A percentile compares a stretch with the other conserved stretches of the same genome.
Conservation (phyloP, 192 early-diverging fungal genomes). For the Helicostylum pulchrum region DNA sequence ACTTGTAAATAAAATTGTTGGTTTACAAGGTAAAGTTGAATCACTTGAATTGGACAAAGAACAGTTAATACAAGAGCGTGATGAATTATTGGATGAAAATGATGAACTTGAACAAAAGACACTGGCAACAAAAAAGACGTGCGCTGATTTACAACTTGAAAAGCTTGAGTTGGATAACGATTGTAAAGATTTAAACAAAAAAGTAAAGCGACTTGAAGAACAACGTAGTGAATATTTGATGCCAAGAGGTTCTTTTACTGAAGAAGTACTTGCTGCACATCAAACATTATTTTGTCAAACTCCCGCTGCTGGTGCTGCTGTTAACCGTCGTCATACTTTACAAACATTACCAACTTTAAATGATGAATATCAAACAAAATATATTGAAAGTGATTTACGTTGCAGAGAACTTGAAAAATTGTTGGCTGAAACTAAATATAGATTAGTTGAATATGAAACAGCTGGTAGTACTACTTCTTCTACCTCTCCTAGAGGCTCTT, state of each 20-base stretch:
- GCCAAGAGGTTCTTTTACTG: slow-evolving; percentile 27
- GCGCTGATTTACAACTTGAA: slow-evolving; percentile 35
- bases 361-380: slow-evolving; percentile 32
- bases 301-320: no score
- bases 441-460: slow-evolving; percentile 33
- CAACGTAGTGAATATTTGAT: slow-evolving; percentile 30
- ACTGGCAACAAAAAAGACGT: slow-evolving; percentile 31
- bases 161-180: slow-evolving; percentile 24
- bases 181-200: slow-evolving; percentile 4
- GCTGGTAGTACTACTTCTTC: slow-evolving; percentile 15
- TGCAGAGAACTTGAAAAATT: slow-evolving; percentile 41
- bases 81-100: slow-evolving; percentile 23
- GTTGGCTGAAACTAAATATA: slow-evolving; percentile 37
- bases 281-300: slow-evolving; percentile 14
- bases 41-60: slow-evolving; percentile 31
- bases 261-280: slow-evolving; percentile 33
- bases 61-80: slow-evolving; percentile 17
- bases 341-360: slow-evolving; percentile 14
- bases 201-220: slow-evolving; percentile 26
- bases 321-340: slow-evolving; percentile 33
- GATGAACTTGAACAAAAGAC: slow-evolving; percentile 26
- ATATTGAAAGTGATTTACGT: slow-evolving; percentile 33
- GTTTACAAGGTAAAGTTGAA: slow-evolving; percentile 30
- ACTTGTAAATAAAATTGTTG: slow-evolving; percentile 31
- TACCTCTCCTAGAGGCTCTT: slow-evolving; percentile 13